Percentiles rank a stretch among this genome's conserved stretches.
These are phyloP conservation scores for Russula griseocarnosa DNA, from an alignment of 768 basidiomycete species.

Conservation along the genomic window DNA sequence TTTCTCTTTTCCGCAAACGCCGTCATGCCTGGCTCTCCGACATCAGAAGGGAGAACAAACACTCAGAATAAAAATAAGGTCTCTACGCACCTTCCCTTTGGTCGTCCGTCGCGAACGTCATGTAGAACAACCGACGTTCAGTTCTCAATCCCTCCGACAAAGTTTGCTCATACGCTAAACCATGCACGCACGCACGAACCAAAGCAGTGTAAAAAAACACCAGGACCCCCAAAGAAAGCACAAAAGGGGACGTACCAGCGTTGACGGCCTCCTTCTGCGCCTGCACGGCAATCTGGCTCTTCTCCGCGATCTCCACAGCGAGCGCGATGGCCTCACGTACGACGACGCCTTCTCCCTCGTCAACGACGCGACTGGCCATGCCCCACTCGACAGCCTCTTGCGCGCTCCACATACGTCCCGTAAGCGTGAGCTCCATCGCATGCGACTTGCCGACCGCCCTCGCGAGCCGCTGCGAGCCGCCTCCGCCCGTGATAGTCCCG, in stretches of 20 bases:
- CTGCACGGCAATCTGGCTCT: conserved; percentile 77
- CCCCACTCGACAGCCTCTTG: conserved; percentile 86
- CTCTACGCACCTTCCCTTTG: conserved; percentile 82
- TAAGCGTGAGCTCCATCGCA: conserved; percentile 91
- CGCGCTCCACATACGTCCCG: conserved; percentile 77
- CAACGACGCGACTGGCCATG: conserved; percentile 76
- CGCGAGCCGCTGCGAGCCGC: conserved; percentile 88
- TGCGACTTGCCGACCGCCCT: conserved; percentile 85
- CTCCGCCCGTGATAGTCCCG: conserved; percentile 91
- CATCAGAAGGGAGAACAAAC: conserved; percentile 13
- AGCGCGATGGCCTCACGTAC: conserved; percentile 83
- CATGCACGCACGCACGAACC: not conserved
- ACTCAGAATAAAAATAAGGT: not conserved
- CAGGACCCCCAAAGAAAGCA: too few relatives aligned
- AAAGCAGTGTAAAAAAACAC: not conserved
- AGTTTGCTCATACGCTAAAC: conserved; percentile 69
- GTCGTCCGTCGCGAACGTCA: conserved; percentile 87
- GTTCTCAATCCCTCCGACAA: conserved; percentile 80
- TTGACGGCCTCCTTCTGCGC: conserved; percentile 95
- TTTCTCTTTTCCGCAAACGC: conserved; percentile 95
- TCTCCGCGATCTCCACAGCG: conserved; percentile 73
- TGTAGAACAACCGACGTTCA: conserved; percentile 88
- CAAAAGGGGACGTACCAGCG: conserved; percentile 47
- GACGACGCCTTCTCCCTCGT: conserved; percentile 66
- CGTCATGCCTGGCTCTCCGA: conserved; percentile 66